These are phyloP conservation scores for Lecanicillium sp. DNA, from an alignment of 2,329 filamentous ascomycete species.

Conservation along the genomic window DNA sequence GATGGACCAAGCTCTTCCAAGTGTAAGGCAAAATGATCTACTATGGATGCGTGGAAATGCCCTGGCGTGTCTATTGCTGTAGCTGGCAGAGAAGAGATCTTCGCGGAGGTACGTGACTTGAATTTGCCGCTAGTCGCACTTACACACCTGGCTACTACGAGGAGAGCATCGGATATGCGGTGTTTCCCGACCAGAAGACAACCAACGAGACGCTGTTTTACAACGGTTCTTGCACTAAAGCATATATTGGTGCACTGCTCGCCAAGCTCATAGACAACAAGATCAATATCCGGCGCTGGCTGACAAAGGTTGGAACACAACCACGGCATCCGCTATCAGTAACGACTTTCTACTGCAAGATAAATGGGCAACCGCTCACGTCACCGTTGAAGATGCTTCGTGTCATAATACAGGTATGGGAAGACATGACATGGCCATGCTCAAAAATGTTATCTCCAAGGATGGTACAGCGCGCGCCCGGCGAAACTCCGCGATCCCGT, in stretches of 20 bases:
- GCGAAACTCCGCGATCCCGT: constrained; percentile 27
- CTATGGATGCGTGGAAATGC: constrained; percentile 35
- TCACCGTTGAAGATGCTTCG: constrained; percentile 44
- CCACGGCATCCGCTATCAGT: constrained; percentile 35
- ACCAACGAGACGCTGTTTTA: constrained; percentile 41
- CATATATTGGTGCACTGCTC: constrained; percentile 41
- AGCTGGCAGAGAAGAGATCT: constrained; percentile 35
- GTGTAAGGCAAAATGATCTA: no score
- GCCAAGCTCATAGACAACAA: constrained; percentile 39
- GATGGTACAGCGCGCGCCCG: constrained; percentile 24
- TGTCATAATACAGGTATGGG: constrained; percentile 42
- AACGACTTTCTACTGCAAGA: constrained; percentile 41
- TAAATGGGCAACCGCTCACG: constrained; percentile 32
- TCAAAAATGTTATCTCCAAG: not conserved
- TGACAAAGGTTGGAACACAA: constrained; percentile 35
- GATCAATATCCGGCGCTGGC: constrained; percentile 6
- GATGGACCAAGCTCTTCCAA: no score
- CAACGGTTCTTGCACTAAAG: constrained; percentile 45
- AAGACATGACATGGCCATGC: constrained; percentile 25
- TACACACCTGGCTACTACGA: not conserved
- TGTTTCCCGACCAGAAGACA: constrained; percentile 31
- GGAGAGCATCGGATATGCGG: not conserved
- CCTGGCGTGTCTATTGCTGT: constrained; percentile 42
- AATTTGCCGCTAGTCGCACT: not conserved
- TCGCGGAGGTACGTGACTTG: constrained; percentile 27